Percentiles rank a stretch among this genome's conserved stretches.
These are phyloP conservation scores for Aspergillus mulundensis DNA, from an alignment of 495 filamentous ascomycete species.

Conservation along the genomic window DNA sequence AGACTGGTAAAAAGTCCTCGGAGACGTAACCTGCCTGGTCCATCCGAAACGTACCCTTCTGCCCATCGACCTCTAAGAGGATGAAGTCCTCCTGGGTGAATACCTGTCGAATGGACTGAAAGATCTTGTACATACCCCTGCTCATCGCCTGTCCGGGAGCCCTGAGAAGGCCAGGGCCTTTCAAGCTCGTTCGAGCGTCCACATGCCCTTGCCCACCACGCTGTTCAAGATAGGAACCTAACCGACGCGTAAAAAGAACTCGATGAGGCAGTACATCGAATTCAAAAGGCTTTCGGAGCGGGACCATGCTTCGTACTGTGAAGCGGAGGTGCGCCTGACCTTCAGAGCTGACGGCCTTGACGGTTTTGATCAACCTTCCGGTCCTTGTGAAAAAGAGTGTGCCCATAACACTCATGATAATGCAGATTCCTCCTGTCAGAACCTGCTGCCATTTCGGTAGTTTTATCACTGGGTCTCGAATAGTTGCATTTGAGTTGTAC, in stretches of 20 bases:
- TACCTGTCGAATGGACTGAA: constrained; percentile 37
- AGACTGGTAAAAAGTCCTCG: constrained; percentile 29
- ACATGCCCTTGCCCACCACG: constrained; percentile 14
- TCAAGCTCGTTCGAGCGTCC: neutral
- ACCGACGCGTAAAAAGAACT: constrained; percentile 33
- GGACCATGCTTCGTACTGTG: constrained; percentile 37
- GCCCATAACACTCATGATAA: constrained; percentile 43
- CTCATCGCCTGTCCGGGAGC: constrained; percentile 35
- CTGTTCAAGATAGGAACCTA: constrained; percentile 27
- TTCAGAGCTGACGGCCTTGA: constrained; percentile 33
- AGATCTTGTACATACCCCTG: constrained; percentile 31
- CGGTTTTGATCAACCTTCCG: constrained; percentile 28
- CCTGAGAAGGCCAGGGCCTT: constrained; percentile 31
- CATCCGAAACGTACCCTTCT: constrained; percentile 35
- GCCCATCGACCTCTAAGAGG: constrained; percentile 40
- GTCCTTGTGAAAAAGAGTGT: constrained; percentile 38
- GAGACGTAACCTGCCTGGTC: constrained; percentile 39
- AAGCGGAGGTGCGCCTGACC: constrained; percentile 33
- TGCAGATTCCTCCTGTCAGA: constrained; percentile 38
- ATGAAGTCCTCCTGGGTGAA: constrained; percentile 47
- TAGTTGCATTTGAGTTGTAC: constrained; percentile 48
- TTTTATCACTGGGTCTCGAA: constrained; percentile 30
- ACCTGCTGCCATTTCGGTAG: constrained; percentile 39
- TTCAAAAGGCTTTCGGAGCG: constrained; percentile 36
- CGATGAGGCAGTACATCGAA: constrained; percentile 38